Base-by-base conservation (phyloP, 441 rosid species). In the Gossypium gossypioides region DNA sequence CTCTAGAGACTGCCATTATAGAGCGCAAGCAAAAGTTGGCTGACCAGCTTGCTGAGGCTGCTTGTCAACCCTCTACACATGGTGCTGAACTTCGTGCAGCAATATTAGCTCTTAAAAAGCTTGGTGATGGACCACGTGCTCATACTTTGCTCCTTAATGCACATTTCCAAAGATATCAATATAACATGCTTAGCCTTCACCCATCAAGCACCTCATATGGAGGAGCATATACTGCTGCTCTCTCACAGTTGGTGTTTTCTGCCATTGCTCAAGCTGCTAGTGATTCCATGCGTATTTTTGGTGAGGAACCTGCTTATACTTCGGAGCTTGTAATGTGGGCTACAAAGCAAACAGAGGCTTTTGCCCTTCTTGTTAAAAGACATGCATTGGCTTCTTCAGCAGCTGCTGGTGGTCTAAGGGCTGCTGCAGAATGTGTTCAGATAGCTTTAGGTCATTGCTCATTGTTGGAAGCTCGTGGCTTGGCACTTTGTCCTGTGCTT, bases 101-200 rank as follows among this genome's bases (percentile, higher is more conserved):
- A 32, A 91, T 90, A 82, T 78, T 88, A 75, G 94, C 99, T 84
- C 98, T 96, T 79, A 91, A 92, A 82, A 86, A 76, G 84, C 95
- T 96, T 44, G 99, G 98, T n/a, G 99, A 96, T 83, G 99, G 97
- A 63, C 90, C 94, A 61, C 92, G 97, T 79, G 98, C 98, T 76
- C 98, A 96, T 75, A 87, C 77, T 76, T 86, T 93, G 83, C 93
- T 96, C 40, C 93, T 96, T 55, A 86, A 86, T 78, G 92, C 99
- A 7, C 97, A 96, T 79, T 86, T 76, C 71, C 96, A 88, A 68
- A 86, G 93, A 81, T 96, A 86, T 77, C 96, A 84, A 64, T 91
- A 86, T 82, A 89, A 84, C 78, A 90, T 88, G 98, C 99, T 86
- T 80, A 91, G 88, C 81, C 91, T 95, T 73, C 92, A 90, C 73